Evolutionary conservation across 148 eudicot genomes (phyloP).

Genomic region (Euryodendron excelsum): DNA sequence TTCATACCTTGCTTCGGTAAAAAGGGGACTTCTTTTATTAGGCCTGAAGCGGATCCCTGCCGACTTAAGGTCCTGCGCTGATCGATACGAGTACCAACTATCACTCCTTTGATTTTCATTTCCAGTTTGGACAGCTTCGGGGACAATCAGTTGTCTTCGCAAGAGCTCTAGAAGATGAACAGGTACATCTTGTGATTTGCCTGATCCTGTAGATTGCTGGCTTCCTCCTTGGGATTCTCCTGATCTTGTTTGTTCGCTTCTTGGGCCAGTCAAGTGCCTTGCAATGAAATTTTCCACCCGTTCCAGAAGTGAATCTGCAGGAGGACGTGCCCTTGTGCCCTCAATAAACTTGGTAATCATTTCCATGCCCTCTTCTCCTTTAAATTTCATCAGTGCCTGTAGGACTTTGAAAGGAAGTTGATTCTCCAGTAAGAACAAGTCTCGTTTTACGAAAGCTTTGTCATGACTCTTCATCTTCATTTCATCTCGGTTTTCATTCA

Average conservation of each 20-base stretch:
- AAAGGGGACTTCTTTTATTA: neutral
- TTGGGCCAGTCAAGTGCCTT: neutral
- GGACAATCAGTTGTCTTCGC: neutral
- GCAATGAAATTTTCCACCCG: neutral
- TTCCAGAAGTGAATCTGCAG: neutral
- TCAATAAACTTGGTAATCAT: neutral
- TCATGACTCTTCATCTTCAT: too few species aligned
- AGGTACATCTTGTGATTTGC: neutral
- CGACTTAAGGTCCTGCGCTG: neutral
- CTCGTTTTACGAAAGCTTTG: too few species aligned
- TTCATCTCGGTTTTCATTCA: too few species aligned
- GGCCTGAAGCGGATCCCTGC: constrained; percentile 8
- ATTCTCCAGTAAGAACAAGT: too few species aligned
- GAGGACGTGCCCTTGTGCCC: neutral
- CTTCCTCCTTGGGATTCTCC: too few species aligned
- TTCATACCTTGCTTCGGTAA: neutral
- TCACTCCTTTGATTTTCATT: neutral
- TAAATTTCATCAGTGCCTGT: too few species aligned
- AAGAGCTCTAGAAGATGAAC: neutral
- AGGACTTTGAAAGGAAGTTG: too few species aligned
- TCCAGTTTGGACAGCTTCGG: neutral
- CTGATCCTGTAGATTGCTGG: too few species aligned
- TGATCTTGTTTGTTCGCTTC: too few species aligned
- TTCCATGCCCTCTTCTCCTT: too few species aligned
- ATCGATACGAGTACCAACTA: neutral